Evolutionary conservation across 306 rosid species (phyloP), one percentile per base, ranked within the genome.

Genomic region (Cicer bijugum): DNA sequence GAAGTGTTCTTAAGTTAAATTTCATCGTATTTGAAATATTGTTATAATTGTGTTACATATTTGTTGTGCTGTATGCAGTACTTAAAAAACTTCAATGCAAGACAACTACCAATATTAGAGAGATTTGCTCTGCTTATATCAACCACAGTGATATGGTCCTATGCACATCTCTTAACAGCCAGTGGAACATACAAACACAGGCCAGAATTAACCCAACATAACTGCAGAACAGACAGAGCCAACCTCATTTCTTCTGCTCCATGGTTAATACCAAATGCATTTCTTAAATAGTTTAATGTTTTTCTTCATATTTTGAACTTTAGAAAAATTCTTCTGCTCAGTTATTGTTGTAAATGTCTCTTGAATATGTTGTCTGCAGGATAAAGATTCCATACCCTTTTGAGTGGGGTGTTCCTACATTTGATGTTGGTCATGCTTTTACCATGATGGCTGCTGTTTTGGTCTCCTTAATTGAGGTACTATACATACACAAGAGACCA

Each of bases 351-450:
- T 20, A 53, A 77, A 11, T 76, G 56, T 70, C 75, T 81, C 35
- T 40, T 72, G 69, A 76, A 71, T 59, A 79, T 82, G 10, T 46
- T 74, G 76, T 8, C 42, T 59, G 42, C 86, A 95, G 99, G 99
- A 77, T 95, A 79, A 95, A 86, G 85, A 85, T 95, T 35, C 99
- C 99, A 69, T 95, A 92, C 71, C 99, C 99, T 85, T 87, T 91
- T 78, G 88, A 95, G 73, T 95, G 99, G 99, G 97, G 97, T 71
- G 97, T 96, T 72, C 99, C 99, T 39, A 95, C 97, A 75, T 95
- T 95, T 74, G 78, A 90, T 75, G 96, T 85, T 19, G 97, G 99
- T 28, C 97, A 95, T 85, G 88, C 96, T 60, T 95, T 95, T 61
- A 93, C 89, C 67, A 95, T 95, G 99, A 91, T 87, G 92, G 97